A percentile compares a stretch with the other conserved stretches of the same genome.
Evolutionary conservation across 805 yeast genomes (phyloP).

Genomic region (Maudiozyma pseudohumilis): DNA sequence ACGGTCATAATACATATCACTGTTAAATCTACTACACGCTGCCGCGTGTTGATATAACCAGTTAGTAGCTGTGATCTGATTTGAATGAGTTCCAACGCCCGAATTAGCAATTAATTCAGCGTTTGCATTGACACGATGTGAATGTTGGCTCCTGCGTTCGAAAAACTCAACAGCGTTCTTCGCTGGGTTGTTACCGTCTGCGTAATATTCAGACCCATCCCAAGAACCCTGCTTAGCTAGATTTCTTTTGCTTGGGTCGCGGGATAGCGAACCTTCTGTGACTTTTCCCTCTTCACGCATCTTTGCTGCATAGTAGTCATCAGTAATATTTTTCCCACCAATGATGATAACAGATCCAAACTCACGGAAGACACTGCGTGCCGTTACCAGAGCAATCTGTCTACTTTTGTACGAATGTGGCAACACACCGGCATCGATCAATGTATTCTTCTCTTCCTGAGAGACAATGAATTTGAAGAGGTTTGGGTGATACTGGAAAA

Average conservation of each 20-base stretch:
- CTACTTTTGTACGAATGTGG: conserved; percentile 90
- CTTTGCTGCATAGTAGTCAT: conserved; percentile 74
- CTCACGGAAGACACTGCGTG: conserved; percentile 79
- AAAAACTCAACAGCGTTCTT: conserved; percentile 33
- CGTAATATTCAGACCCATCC: conserved; percentile 2
- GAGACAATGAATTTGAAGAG: conserved; percentile 64
- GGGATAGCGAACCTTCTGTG: conserved; percentile 44
- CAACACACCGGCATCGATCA: conserved; percentile 69
- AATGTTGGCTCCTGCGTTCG: conserved; percentile 24
- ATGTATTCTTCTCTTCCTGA: conserved; percentile 71
- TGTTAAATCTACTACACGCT: conserved; percentile 67
- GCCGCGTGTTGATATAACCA: conserved; percentile 82
- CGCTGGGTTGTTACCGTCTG: conserved; percentile 22
- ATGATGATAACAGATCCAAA: conserved; percentile 80
- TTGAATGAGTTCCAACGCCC: no score
- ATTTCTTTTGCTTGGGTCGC: conserved; percentile 8
- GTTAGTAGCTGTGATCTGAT: conserved; percentile 49
- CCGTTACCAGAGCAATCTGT: conserved; percentile 81
- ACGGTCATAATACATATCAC: conserved; percentile 49
- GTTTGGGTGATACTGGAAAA: conserved; percentile 77
- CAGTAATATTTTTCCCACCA: conserved; percentile 70
- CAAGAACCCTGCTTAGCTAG: neutral
- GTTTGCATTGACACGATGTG: conserved; percentile 6
- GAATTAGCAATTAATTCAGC: conserved; percentile 11
- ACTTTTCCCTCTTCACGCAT: conserved; percentile 47